Evolutionary conservation across 2,329 filamentous ascomycete species (phyloP), one percentile per base, ranked within the genome.

Genomic region (Ophiostoma tasmaniense): DNA sequence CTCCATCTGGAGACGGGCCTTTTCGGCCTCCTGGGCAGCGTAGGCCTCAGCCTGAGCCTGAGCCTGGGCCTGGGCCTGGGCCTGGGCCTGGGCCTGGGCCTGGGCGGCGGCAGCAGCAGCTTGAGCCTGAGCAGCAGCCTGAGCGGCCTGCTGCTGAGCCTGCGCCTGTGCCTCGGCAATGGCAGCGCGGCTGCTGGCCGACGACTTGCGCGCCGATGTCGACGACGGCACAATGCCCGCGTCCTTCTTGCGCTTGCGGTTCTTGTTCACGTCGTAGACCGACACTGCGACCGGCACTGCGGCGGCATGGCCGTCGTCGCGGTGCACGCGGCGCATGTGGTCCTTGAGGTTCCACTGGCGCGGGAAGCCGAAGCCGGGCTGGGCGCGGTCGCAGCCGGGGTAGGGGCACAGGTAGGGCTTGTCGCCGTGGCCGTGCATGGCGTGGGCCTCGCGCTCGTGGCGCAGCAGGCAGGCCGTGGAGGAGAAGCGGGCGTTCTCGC

Each of bases 261-360:
- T 81, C 79, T 85, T 85, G 75, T 78, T 73, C 66, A 64, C 33
- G 33, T 20, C 59, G 59, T 22, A 11, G 69, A 55, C 50, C 1
- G 2, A 25, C 4, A 55, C 62, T 35, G 35, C 33, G 62, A 55
- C 37, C 39, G 33, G 42, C 39, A 22, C 17, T 20, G 37, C 33
- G 17, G 62, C 30, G 62, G 62, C 61, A 13, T 50, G 28, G 61
- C 81, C 81, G 71, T 82, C 82, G 75, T 87, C 85, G 73, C 88
- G 88, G 81, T 98, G 94, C 8, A 97, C 93, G 72, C 94, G 90
- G 81, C 92, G 92, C 93, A 97, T 97, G 84, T 98, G 94, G 80
- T 98, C 94, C 79, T 90, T 89, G 68, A 97, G 86, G 80, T 98
- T 98, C 92, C 95, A 98, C 75, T 93, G 90, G 75, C 94, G 89